Evolutionary conservation across 2,329 filamentous ascomycete species (phyloP).

Genomic region (Beauveria sp.): DNA sequence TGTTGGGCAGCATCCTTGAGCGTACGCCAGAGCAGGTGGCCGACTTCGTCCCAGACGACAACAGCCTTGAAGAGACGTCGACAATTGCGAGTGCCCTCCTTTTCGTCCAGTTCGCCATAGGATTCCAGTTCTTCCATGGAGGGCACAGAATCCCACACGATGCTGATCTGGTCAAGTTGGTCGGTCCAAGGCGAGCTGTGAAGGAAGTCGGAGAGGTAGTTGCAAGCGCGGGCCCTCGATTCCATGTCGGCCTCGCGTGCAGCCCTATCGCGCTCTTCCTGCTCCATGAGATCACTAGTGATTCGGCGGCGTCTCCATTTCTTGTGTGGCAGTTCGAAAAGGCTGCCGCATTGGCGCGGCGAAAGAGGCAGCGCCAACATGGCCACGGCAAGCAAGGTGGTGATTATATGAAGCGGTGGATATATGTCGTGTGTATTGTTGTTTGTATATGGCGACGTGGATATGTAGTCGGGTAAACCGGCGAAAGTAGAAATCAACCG

Average conservation of each 20-base stretch:
- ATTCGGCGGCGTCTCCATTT: slow-evolving; percentile 14
- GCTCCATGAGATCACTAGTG: slow-evolving; percentile 12
- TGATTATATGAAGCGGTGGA: neutral
- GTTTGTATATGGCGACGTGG: neutral
- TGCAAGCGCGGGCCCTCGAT: slow-evolving; percentile 23
- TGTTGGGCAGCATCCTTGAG: slow-evolving; percentile 14
- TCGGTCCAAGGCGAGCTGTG: slow-evolving; percentile 22
- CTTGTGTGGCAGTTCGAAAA: slow-evolving; percentile 19
- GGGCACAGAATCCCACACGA: slow-evolving; percentile 26
- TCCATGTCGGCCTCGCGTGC: slow-evolving; percentile 23
- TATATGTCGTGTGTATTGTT: neutral
- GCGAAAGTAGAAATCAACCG: neutral
- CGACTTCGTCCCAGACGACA: slow-evolving; percentile 31
- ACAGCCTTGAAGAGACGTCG: slow-evolving; percentile 30
- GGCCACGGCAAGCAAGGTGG: neutral
- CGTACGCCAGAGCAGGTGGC: slow-evolving; percentile 26
- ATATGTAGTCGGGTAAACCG: neutral
- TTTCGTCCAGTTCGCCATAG: slow-evolving; percentile 25
- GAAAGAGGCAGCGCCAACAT: neutral
- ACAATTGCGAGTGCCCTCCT: slow-evolving; percentile 28
- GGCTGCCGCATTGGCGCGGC: neutral
- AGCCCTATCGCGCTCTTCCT: slow-evolving; percentile 16
- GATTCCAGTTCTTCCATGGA: slow-evolving; percentile 26
- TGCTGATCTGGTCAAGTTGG: slow-evolving; percentile 26
- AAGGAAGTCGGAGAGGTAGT: slow-evolving; percentile 26